Percentiles rank a stretch among this genome's conserved stretches.
Evolutionary conservation across 176 grass and related monocot genomes (phyloP).

Genomic region (Zoysia japonica): DNA sequence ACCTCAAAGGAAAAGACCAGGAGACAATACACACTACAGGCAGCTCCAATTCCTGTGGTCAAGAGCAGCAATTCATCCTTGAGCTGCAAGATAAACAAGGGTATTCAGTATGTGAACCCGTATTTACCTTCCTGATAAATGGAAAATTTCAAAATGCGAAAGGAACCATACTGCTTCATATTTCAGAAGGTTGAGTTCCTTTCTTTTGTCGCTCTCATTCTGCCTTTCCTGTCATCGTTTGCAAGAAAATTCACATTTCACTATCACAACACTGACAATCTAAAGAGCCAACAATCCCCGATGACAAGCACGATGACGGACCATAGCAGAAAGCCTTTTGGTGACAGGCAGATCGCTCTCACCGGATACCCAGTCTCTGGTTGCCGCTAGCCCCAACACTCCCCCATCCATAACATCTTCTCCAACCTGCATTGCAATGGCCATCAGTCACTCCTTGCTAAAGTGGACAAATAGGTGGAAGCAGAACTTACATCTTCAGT

Average conservation of each 20-base stretch:
- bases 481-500: slow-evolving; percentile 51
- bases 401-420: slow-evolving; percentile 40
- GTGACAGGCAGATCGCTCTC: slow-evolving; percentile 39
- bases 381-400: slow-evolving; percentile 50
- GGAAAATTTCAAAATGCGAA: not conserved
- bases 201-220: slow-evolving; percentile 67
- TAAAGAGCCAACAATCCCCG: not conserved
- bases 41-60: slow-evolving; percentile 79
- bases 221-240: slow-evolving; percentile 62
- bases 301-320: slow-evolving; percentile 29
- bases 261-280: not conserved
- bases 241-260: slow-evolving; percentile 29
- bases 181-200: slow-evolving; percentile 81
- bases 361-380: slow-evolving; percentile 54
- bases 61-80: slow-evolving; percentile 81
- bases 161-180: slow-evolving; percentile 71
- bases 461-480: not conserved
- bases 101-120: slow-evolving; percentile 15
- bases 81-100: slow-evolving; percentile 55
- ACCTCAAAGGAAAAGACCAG: slow-evolving; percentile 78
- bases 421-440: slow-evolving; percentile 33
- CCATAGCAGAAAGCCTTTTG: slow-evolving; percentile 67
- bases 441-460: not conserved
- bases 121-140: not conserved
- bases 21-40: slow-evolving; percentile 72